Base-by-base conservation (phyloP, 2,329 filamentous ascomycete genomes). In the Colletotrichum filicis region DNA sequence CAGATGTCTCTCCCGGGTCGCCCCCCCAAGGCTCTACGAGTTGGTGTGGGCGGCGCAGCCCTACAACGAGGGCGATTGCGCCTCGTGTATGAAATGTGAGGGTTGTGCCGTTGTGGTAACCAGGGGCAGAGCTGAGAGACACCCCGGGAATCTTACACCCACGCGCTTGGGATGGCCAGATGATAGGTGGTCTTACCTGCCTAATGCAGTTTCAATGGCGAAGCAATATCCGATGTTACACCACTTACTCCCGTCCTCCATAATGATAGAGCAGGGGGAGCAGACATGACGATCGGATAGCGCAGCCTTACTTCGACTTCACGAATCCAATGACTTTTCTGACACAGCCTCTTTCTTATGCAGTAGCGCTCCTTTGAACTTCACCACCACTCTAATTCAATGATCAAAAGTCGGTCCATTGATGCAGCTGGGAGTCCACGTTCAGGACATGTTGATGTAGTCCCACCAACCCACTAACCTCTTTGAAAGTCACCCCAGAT, bases 41-140 rank as follows among this genome's bases (percentile, higher is more conserved):
- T 30, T 53, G 16, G 19, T n/a, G 42, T 49, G 42, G 35, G 62
- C 52, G 62, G 32, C 62, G 46, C 62, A 65, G 62, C 52, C 32
- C 55, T 66, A 66, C 35, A 49, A 26, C 24, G 11, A 66, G 63
- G 37, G 59, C 24, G 59, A 55, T 55, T 55, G 52, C 52, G 52
- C 52, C 52, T 55, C 52, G 11, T 26, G 11, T 26, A 24, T 55
- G 24, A 42, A 42, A 42, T 55, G 22, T 4, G 22, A 24, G n/a
- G 52, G 22, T 55, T 3, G 52, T 14, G 11, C 1, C n/a, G 2
- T 24, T n/a, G 37, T 19, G 37, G 37, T 19, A 0, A 19, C 37
- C 0, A 19, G 42, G 42, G 42, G 19, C 8, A 49, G 19, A 49
- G 42, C 42, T 49, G 42, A 49, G 42, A 49, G 42, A 49, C 19